phyloP scores from a whole-genome alignment of 164 flowering plant genomes.

The Magnolia sinica region DNA sequence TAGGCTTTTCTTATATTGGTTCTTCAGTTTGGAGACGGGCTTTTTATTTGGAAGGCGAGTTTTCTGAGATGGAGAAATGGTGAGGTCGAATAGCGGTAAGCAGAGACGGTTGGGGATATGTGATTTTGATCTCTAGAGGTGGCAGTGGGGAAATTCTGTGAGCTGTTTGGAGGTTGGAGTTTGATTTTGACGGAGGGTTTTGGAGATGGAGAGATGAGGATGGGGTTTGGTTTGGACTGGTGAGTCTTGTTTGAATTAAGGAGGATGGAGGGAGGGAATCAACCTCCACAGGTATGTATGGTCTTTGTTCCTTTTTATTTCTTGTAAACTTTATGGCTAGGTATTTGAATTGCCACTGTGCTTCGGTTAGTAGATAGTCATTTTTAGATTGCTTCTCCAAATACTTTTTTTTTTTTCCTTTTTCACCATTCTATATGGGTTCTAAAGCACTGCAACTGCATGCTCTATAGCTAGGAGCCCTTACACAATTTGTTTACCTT shows the following conservation, averaged over 20 bases:
- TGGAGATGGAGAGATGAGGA: conserved; percentile 3
- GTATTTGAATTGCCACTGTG: not conserved
- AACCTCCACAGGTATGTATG: conserved; percentile 64
- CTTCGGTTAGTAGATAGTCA: not conserved
- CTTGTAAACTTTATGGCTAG: not conserved
- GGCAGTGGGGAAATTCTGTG: not conserved
- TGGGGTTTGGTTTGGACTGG: conserved; percentile 13
- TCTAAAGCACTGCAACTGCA: not conserved
- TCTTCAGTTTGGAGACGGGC: conserved; percentile 4
- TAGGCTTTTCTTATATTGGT: no score
- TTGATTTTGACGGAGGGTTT: not conserved
- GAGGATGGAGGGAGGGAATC: conserved; percentile 62
- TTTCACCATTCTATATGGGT: not conserved
- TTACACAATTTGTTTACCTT: no score
- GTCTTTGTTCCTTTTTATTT: not conserved
- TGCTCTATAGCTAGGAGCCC: not conserved
- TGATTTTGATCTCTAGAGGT: conserved; percentile 5
- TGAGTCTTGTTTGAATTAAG: conserved; percentile 19
- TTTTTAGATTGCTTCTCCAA: not conserved
- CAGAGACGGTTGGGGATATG: not conserved
- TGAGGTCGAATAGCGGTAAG: not conserved
- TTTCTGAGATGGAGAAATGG: not conserved
- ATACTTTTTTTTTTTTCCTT: not conserved
- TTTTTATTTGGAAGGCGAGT: conserved; percentile 21
- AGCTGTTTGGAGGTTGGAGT: not conserved